phyloP scores from a whole-genome alignment of 768 basidiomycete genomes.

The Brasilioporus rufonigricans region DNA sequence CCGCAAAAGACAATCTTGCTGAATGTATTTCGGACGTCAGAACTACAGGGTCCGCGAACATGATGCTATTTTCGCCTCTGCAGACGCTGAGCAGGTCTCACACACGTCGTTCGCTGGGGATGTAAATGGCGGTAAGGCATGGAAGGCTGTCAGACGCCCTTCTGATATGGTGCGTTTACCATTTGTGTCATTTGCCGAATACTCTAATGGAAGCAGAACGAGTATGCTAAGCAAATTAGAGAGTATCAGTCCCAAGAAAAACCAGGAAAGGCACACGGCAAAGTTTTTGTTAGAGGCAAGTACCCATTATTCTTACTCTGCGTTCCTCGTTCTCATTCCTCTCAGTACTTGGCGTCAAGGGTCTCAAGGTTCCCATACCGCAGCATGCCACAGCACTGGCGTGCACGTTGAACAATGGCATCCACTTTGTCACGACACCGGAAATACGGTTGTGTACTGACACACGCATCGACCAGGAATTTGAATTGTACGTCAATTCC shows the following conservation, averaged over 20 bases:
- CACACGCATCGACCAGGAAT: conserved; percentile 79
- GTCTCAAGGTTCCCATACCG: conserved; percentile 76
- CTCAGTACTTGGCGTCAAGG: conserved; percentile 73
- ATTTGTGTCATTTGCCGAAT: background rate
- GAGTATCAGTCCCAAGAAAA: conserved; percentile 78
- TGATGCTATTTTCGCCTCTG: conserved; percentile 78
- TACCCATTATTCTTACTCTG: background rate
- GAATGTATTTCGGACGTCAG: conserved; percentile 33
- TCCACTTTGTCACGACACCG: conserved; percentile 92
- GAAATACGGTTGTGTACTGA: conserved; percentile 60
- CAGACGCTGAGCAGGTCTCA: conserved; percentile 66
- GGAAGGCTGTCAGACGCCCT: conserved; percentile 83
- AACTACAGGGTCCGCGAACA: conserved; percentile 83
- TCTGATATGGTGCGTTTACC: conserved; percentile 81
- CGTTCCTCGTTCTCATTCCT: background rate
- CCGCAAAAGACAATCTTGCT: background rate
- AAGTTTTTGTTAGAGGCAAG: conserved; percentile 91
- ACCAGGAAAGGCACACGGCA: conserved; percentile 79
- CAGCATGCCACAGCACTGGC: conserved; percentile 69
- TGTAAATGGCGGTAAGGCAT: conserved; percentile 75
- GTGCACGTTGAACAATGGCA: conserved; percentile 93
- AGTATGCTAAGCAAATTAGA: conserved; percentile 88
- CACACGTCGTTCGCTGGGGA: conserved; percentile 78
- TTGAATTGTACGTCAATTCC: conserved; percentile 68
- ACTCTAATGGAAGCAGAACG: conserved; percentile 58